phyloP scores from a whole-genome alignment of 495 filamentous ascomycete genomes.

The Aspergillus panamensis region DNA sequence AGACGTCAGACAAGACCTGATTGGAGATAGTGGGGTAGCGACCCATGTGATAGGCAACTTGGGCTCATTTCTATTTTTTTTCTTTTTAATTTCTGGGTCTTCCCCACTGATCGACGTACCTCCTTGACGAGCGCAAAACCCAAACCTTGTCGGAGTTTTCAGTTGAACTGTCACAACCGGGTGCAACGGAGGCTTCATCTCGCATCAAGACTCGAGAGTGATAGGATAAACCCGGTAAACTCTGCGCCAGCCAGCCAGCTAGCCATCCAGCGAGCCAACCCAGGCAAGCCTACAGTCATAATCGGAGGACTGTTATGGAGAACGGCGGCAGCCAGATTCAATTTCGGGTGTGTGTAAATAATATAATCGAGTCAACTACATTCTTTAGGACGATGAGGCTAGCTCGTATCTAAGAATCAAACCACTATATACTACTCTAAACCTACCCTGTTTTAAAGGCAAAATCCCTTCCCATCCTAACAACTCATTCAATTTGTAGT shows the following conservation, averaged over 20 bases:
- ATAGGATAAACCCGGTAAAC: background rate
- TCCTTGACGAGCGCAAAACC: background rate
- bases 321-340: background rate
- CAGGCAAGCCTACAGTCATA: background rate
- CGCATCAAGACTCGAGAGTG: background rate
- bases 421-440: too few relatives aligned
- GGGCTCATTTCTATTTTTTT: background rate
- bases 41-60: background rate
- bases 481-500: too few relatives aligned
- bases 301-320: background rate
- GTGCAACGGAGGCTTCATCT: background rate
- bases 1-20: constrained; percentile 27
- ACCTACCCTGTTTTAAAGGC: too few relatives aligned
- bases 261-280: background rate
- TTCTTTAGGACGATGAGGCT: too few relatives aligned
- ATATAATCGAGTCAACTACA: background rate
- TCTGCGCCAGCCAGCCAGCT: background rate
- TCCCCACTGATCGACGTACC: background rate
- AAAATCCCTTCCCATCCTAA: too few relatives aligned
- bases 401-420: too few relatives aligned
- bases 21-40: constrained; percentile 1
- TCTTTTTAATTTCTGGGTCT: background rate
- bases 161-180: background rate
- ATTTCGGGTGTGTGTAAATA: background rate
- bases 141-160: background rate